Base-by-base conservation (phyloP, 2,329 filamentous ascomycete genomes). In the Fusarium stilboides region DNA sequence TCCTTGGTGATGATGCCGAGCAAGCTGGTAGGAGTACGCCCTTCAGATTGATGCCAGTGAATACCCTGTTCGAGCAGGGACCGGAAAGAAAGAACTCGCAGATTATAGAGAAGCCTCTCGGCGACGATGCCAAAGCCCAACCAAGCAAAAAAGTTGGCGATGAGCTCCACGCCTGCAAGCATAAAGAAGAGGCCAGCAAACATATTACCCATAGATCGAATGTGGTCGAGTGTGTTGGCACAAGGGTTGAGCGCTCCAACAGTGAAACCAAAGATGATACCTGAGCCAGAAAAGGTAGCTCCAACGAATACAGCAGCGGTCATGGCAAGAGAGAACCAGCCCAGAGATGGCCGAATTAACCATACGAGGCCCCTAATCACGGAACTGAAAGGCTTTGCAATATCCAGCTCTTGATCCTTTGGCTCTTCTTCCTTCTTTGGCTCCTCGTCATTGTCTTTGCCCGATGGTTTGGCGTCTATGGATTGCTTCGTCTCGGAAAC, bases 1-100 rank as follows among this genome's bases (percentile, higher is more conserved):
- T 94, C 92, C 49, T 86, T 88, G 8, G 90, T 93, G 68, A 94
- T 91, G 68, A 89, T 86, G 1, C 87, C 88, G 3, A 93, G 82
- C 10, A 94, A 80, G n/a, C 83, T 79, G 0, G 88, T 84, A 0
- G 91, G 88, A 2, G 85, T 89, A 19, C 90, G 85, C 3, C 84
- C 85, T 22, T 83, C 0, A 87, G 88, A 74, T 91, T 87, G 72
- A 24, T 93, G 91, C 91, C 90, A 93, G 62, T 90, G 84, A 43
- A 92, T 79, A 65, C 89, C 87, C 77, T 92, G 90, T 58, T 88
- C 83, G 43, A 92, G 84, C 3, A 92, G 79, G 0, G 89, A 87
- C 5, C 88, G 85, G 71, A 92, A 87, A 0, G 88, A 89, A 3
- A 90, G 76, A 2, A 90, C 84, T 26, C 90, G 84, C 9, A 91